phyloP scores from a whole-genome alignment of 345 rosid species.

The Adansonia digitata region DNA sequence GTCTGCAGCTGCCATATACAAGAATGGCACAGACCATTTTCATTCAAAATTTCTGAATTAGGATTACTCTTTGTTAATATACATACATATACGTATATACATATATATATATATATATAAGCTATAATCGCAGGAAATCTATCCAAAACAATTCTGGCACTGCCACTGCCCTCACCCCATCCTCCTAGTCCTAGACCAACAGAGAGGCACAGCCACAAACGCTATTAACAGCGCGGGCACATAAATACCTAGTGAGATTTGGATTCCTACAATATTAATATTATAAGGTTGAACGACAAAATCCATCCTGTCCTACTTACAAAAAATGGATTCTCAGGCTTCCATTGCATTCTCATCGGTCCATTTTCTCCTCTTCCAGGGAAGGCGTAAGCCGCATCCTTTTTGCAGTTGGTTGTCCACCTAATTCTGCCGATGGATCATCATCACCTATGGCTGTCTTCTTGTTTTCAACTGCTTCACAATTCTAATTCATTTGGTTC shows the following conservation, averaged over 20 bases:
- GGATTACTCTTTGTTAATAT: too few species aligned
- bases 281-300: not conserved
- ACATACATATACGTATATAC: too few species aligned
- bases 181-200: not conserved
- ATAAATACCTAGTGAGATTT: not conserved
- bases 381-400: conserved; percentile 40
- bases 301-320: not conserved
- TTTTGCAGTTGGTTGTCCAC: conserved; percentile 51
- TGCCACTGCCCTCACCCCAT: not conserved
- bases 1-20: too few species aligned
- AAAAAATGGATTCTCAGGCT: not conserved
- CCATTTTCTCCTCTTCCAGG: conserved; percentile 23
- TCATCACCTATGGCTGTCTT: conserved; percentile 1
- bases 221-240: not conserved
- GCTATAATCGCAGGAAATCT: not conserved
- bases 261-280: not conserved
- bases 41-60: not conserved
- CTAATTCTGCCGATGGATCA: conserved; percentile 21
- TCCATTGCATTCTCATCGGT: too few species aligned
- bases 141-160: not conserved
- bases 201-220: not conserved
- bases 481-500: not conserved
- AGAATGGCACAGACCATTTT: not conserved
- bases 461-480: not conserved
- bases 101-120: not conserved